Evolutionary conservation across 1,284 basidiomycete species (phyloP).

Genomic region (Hypsizygus ulmarius): DNA sequence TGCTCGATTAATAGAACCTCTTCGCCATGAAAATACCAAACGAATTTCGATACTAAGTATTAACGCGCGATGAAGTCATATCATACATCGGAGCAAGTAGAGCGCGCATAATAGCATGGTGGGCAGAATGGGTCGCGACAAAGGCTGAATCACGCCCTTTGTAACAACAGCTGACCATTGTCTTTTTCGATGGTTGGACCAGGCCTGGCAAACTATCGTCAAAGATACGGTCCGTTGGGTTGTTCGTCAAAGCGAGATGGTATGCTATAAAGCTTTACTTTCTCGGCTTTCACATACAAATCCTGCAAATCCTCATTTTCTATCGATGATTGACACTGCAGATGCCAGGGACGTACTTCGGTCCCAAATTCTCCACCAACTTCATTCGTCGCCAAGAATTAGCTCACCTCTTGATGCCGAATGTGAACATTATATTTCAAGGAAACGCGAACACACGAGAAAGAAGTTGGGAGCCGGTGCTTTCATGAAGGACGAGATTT

Average conservation of each 20-base stretch:
- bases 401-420: not conserved
- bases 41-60: too few species aligned
- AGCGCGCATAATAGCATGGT: too few species aligned
- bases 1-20: conserved; percentile 11
- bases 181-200: not conserved
- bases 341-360: conserved; percentile 21
- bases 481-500: conserved; percentile 17
- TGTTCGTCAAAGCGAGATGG: not conserved
- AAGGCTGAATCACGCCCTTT: not conserved
- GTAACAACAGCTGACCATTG: conserved; percentile 2
- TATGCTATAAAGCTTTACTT: not conserved
- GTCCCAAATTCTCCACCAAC: not conserved
- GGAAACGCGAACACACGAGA: not conserved
- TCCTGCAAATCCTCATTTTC: conserved; percentile 5
- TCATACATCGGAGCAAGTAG: too few species aligned
- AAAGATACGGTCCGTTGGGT: not conserved
- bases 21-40: not conserved
- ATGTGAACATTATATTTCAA: not conserved
- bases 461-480: conserved; percentile 14
- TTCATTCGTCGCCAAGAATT: not conserved
- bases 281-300: not conserved
- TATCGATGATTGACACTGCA: conserved; percentile 17
- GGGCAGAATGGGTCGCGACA: too few species aligned
- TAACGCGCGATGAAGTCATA: too few species aligned
- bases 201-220: not conserved